Evolutionary conservation across 1,284 basidiomycete genomes (phyloP), one percentile per base, ranked within the genome.

Genomic region (Sanghuangporus weigelae): DNA sequence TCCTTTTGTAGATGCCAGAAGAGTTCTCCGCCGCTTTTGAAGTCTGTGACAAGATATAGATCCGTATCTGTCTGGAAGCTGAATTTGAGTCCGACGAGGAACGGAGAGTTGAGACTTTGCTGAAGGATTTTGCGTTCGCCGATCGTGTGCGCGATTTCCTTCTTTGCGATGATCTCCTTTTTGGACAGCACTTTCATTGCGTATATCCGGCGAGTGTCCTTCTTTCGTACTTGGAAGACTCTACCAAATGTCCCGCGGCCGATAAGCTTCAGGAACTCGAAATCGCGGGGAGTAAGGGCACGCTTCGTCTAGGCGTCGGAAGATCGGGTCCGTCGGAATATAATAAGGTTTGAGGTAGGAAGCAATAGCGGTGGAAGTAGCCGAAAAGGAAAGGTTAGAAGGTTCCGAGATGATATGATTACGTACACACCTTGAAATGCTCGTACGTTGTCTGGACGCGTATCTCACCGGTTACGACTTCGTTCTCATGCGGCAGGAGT

Each of bases 101-200:
- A 99, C 0, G 97, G 97, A 38, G 90, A 96, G 69, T 97, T 94
- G 56, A 96, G 79, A 38, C 93, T 96, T 63, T 93, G 86, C 75
- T 99, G 96, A 23, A 99, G 84, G 72, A 99, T 99, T 81, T 98
- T 98, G 76, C 97, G 91, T 77, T 99, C 97, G 71, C 97, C 97
- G 68, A 99, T 98, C 14, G 96, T 99, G 75, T 99, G 97, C 6
- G 95, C 95, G 48, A 99, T 95, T 76, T 99, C 97, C 78, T 99
- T 99, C 82, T 98, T 99, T 54, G 94, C 93, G 63, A 98, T 89
- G 71, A 99, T 99, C 76, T 99, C 97, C 78, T 94, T 95, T 81
- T 99, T 99, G 44, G 93, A 96, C 40, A 99, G 84, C 57, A 99
- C 93, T 75, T 99, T 99, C 96, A 99, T 99, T 61, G 97, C 97